Conservation (phyloP, 2,329 filamentous ascomycete species). For the Fonsecaea multimorphosa region DNA sequence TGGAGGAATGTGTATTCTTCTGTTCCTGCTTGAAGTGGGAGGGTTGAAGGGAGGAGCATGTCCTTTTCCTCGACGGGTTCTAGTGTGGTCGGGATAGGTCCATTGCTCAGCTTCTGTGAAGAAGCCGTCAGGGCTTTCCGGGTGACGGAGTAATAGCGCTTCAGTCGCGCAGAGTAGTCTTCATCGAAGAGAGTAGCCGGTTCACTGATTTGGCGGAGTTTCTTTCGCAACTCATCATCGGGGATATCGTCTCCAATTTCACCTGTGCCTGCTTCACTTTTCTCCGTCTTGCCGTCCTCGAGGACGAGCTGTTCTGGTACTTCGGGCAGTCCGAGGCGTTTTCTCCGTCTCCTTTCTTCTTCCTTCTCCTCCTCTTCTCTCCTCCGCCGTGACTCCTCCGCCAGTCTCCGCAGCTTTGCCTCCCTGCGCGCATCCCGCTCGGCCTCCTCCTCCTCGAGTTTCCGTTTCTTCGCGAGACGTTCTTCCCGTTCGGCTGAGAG, state of each 20-base stretch:
- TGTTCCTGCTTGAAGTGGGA: constrained; percentile 65
- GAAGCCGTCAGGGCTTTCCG: constrained; percentile 42
- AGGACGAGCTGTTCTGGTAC: constrained; percentile 54
- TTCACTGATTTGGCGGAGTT: constrained; percentile 73
- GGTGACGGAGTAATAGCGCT: constrained; percentile 71
- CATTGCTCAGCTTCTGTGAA: constrained; percentile 58
- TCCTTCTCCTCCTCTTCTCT: constrained; percentile 75
- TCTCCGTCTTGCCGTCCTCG: constrained; percentile 27
- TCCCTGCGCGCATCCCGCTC: constrained; percentile 72
- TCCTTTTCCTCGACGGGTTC: constrained; percentile 80
- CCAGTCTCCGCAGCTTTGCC: constrained; percentile 80
- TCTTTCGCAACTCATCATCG: constrained; percentile 68
- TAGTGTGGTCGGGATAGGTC: constrained; percentile 86
- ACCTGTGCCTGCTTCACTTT: constrained; percentile 58
- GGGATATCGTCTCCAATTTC: constrained; percentile 41
- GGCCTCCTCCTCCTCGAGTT: constrained; percentile 83
- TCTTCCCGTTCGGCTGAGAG: constrained; percentile 74
- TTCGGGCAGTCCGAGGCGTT: constrained; percentile 80
- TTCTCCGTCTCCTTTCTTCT: constrained; percentile 74
- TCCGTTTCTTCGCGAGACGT: constrained; percentile 77
- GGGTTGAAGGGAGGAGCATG: constrained; percentile 76
- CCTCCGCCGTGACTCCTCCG: constrained; percentile 75
- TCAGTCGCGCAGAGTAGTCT: constrained; percentile 69
- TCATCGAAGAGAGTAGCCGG: constrained; percentile 83
- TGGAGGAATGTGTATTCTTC: constrained; percentile 74